These are phyloP conservation scores for Salvia sclarea DNA, from an alignment of 305 asterid species.

Conservation along the genomic window DNA sequence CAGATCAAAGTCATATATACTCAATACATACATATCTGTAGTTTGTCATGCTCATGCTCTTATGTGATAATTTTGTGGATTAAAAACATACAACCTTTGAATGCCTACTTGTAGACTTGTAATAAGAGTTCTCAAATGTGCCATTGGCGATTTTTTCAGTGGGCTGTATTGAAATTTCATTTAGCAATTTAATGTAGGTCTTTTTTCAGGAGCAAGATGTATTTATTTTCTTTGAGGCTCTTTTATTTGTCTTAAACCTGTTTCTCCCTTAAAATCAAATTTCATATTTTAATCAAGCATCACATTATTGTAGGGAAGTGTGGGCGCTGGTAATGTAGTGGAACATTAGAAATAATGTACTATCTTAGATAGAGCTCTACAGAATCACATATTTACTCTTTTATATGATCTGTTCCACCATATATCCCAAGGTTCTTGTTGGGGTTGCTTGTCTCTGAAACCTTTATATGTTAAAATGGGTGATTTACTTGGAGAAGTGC, in stretches of 20 bases:
- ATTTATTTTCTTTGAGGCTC: background rate
- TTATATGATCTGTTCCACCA: background rate
- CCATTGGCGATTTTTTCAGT: too few relatives aligned
- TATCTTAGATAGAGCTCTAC: background rate
- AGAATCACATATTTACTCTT: background rate
- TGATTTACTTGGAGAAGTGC: background rate
- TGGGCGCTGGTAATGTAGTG: too few relatives aligned
- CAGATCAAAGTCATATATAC: background rate
- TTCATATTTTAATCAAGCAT: background rate
- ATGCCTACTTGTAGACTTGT: background rate
- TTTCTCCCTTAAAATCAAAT: background rate
- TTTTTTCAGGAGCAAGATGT: background rate
- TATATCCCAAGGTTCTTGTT: background rate
- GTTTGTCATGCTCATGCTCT: conserved; percentile 2
- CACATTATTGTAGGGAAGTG: background rate
- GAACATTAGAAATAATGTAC: too few relatives aligned
- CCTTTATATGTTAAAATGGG: too few relatives aligned
- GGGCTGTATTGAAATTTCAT: background rate
- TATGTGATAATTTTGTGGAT: conserved; percentile 3
- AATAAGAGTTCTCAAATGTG: background rate
- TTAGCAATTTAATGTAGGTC: background rate
- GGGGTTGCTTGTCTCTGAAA: background rate
- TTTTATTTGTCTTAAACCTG: background rate
- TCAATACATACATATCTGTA: background rate
- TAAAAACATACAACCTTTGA: conserved; percentile 22